Conservation (phyloP, 768 basidiomycete species). For the Cystoderma amianthinum region DNA sequence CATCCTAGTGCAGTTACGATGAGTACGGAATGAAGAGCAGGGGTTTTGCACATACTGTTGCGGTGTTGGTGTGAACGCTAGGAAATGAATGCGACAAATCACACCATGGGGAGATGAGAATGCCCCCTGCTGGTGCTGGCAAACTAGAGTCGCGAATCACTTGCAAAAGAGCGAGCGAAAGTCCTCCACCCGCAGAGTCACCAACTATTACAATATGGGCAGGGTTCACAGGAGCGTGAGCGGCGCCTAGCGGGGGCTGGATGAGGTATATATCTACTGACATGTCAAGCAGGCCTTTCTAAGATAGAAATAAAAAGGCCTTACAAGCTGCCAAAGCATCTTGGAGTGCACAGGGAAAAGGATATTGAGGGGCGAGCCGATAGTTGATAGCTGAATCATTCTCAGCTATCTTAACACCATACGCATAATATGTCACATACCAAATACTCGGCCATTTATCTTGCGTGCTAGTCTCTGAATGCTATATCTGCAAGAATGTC, state of each 20-base stretch:
- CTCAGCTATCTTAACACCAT: slow-evolving; percentile 5
- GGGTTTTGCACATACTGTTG: slow-evolving; percentile 46
- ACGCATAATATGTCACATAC: slow-evolving; percentile 24
- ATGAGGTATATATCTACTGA: slow-evolving; percentile 81
- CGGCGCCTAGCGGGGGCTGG: slow-evolving; percentile 71
- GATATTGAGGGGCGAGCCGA: slow-evolving; percentile 92
- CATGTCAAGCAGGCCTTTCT: background rate
- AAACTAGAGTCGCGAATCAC: slow-evolving; percentile 79
- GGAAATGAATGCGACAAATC: slow-evolving; percentile 93
- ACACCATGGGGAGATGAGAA: slow-evolving; percentile 91
- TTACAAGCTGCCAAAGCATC: slow-evolving; percentile 84
- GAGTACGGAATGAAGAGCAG: background rate
- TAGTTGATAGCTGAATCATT: slow-evolving; percentile 60
- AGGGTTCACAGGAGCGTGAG: slow-evolving; percentile 77
- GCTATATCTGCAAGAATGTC: slow-evolving; percentile 38
- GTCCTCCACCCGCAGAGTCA: slow-evolving; percentile 90
- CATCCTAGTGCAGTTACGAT: slow-evolving; percentile 52
- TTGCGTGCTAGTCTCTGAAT: slow-evolving; percentile 87
- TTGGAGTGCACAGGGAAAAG: slow-evolving; percentile 90
- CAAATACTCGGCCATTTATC: slow-evolving; percentile 86
- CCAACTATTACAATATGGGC: slow-evolving; percentile 80
- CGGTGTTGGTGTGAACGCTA: slow-evolving; percentile 77
- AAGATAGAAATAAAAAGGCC: slow-evolving; percentile 12
- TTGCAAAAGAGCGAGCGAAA: slow-evolving; percentile 79
- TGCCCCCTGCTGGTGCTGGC: slow-evolving; percentile 80